Percentiles rank a stretch among this genome's conserved stretches.
These are phyloP conservation scores for Xylaria flabelliformis DNA, from an alignment of 495 filamentous ascomycete genomes.

Conservation along the genomic window DNA sequence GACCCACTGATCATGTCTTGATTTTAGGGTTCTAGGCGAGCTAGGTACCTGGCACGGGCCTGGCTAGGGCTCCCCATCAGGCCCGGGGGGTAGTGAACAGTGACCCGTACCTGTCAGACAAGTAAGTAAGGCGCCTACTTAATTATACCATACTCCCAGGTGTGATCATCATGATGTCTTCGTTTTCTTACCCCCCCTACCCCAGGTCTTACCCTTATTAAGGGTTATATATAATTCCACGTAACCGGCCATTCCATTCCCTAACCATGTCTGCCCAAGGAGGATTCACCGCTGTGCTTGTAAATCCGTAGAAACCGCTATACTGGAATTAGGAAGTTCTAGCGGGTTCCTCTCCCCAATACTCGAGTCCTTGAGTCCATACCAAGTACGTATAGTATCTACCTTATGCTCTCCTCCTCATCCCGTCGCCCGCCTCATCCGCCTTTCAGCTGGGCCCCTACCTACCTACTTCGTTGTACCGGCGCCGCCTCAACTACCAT, in stretches of 20 bases:
- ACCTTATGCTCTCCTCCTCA: not conserved
- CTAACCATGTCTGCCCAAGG: not conserved
- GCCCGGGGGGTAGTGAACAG: not conserved
- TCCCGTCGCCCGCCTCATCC: not conserved
- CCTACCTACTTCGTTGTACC: not conserved
- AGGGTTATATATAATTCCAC: conserved; percentile 6
- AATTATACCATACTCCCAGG: not conserved
- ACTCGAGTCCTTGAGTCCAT: not conserved
- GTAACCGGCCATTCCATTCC: conserved; percentile 7
- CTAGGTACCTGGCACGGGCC: conserved; percentile 12
- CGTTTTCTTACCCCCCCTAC: not conserved
- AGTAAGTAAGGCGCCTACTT: not conserved
- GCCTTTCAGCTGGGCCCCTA: not conserved
- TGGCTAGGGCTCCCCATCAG: conserved; percentile 9
- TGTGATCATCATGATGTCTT: conserved; percentile 24
- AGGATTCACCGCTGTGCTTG: conserved; percentile 15
- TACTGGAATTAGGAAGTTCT: not conserved
- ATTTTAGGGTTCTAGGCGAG: not conserved
- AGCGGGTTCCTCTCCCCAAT: not conserved
- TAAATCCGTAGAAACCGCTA: conserved; percentile 1
- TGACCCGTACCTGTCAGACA: conserved; percentile 14
- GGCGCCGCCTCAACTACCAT: not conserved
- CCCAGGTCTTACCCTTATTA: conserved; percentile 14
- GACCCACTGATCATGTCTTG: conserved; percentile 14
- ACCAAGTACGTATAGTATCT: no score